Base-by-base conservation (phyloP, 495 filamentous ascomycete species). In the Aspergillus bertholletiae region DNA sequence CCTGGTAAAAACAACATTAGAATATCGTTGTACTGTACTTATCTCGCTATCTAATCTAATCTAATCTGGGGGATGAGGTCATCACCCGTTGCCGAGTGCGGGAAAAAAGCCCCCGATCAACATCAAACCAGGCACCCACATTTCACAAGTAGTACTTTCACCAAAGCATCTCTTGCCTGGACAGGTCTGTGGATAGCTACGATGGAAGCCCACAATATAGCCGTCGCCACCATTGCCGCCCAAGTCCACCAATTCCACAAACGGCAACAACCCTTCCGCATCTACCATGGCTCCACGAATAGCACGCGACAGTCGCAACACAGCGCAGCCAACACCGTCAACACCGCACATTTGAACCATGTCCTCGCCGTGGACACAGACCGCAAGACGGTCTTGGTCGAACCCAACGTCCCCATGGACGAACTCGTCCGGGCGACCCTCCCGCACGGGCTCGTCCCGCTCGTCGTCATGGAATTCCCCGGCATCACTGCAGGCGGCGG, bases 221-320 rank as follows among this genome's bases (percentile, higher is more conserved):
- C 50, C 3, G 50, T 53, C 24, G 50, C 50, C 15, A 21, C 52
- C 9, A 18, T 47, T 8, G 44, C 52, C 17, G 11, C 43, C 15
- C 44, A 48, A 20, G 44, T 54, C 2, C 44, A 27, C 17, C 28
- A 27, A 17, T 84, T 82, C 71, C 84, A 83, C 69, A 68, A 81
- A 17, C 72, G 75, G 17, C 69, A 75, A 27, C 74, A 84, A 55
- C 78, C 81, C 15, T 93, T 88, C 71, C 83, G 88, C 49, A 90
- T 93, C 69, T 83, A 74, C 69, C 88, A 92, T 75, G 88, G 89
- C 54, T 84, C 84, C 0, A 91, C 88, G 27, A 92, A 91, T 69
- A 85, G 77, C 65, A 92, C 88, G 17, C 84, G 87, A 1, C 69
- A 75, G 46, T 74, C 79, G 45, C 64, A 65, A 21, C 65, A 65